Base-by-base conservation (phyloP, 1,284 basidiomycete species). In the Tremellales sp. region DNA sequence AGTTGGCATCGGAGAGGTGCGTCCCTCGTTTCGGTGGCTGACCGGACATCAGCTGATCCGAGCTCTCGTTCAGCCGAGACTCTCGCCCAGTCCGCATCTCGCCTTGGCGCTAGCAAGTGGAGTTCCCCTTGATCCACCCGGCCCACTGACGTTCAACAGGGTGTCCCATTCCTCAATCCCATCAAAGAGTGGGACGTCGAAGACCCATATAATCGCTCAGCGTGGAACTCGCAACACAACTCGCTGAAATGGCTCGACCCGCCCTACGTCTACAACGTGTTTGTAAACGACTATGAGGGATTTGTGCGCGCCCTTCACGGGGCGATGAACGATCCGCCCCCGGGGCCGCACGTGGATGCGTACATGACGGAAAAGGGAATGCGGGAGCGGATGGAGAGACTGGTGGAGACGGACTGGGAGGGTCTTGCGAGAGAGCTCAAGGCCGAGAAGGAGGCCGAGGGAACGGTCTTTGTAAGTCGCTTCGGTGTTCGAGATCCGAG, bases 191-290 rank as follows among this genome's bases (percentile, higher is more conserved):
- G 51, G 40, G 49, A 60, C 42, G 40, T 28, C 16, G 40, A 48
- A 6, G 34, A 48, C n/a, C 47, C 53, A 4, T n/a, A 34, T 2
- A 43, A 60, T 35, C 48, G 56, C 1, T 19, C 43, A 2, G 25
- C 27, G 3, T 60, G 58, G 58, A 34, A 45, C 40, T 45, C 51
- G 13, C 58, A 60, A 38, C 56, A 60, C 34, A 50, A 60, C 37
- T 39, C 43, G 19, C 46, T 60, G 6, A 51, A 46, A 28, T 36
- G 46, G n/a, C 43, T 56, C n/a, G 37, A 47, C 13, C 56, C 58
- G 12, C 58, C 58, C 26, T 45, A 46, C 21, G 58, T 61, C 28
- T 63, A 63, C 47, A 45, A 61, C 31, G 55, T 61, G 27, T 43
- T 46, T 19, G 47, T 50, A 38, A 40, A 40, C 48, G 52, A 63